Conservation (phyloP, 305 asterid species). For the Solanum hybrid region DNA sequence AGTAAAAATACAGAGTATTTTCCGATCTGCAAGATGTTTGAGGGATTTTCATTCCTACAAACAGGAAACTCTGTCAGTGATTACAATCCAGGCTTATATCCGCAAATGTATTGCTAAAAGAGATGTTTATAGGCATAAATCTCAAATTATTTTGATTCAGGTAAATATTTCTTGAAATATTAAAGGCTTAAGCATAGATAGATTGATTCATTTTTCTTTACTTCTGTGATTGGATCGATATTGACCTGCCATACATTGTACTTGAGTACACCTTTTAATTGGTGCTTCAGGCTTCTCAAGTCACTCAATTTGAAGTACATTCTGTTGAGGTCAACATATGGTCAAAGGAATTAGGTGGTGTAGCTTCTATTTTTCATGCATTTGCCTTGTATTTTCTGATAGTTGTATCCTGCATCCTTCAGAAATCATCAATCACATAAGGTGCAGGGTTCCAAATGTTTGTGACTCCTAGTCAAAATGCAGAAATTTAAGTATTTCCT, state of each 20-base stretch:
- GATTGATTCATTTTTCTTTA: neutral
- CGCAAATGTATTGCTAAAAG: constrained; percentile 67
- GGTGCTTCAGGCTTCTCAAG: neutral
- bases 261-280: neutral
- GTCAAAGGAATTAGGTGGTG: neutral
- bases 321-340: neutral
- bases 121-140: constrained; percentile 29
- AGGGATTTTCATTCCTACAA: constrained; percentile 33
- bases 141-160: constrained; percentile 36
- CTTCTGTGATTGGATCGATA: neutral
- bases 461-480: neutral
- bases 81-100: constrained; percentile 51
- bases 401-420: neutral
- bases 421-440: neutral
- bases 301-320: neutral
- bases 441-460: neutral
- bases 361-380: neutral
- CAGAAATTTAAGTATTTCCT: neutral
- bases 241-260: neutral
- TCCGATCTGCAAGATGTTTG: constrained; percentile 30
- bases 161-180: constrained; percentile 26
- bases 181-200: neutral
- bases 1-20: constrained; percentile 44
- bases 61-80: constrained; percentile 36
- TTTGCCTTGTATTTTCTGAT: neutral